Evolutionary conservation across 2,329 filamentous ascomycete genomes (phyloP).

Genomic region (Aspergillus vadensis): DNA sequence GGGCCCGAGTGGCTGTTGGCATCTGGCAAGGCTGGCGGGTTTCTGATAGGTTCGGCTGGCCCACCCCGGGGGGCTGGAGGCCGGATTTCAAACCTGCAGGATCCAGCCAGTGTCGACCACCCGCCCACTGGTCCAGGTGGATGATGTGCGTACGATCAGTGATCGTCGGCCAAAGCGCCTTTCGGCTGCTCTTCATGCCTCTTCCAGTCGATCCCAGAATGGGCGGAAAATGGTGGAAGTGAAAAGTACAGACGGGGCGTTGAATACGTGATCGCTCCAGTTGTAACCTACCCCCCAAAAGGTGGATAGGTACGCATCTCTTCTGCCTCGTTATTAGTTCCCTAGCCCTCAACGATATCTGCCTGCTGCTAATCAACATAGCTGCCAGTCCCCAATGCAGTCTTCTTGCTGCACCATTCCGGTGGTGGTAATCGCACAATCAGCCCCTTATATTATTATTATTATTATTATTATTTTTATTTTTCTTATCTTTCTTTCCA

Average conservation of each 20-base stretch:
- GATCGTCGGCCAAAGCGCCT: constrained; percentile 15
- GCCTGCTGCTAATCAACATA: neutral
- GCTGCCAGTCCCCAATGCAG: neutral
- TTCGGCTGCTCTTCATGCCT: constrained; percentile 11
- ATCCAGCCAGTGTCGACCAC: constrained; percentile 12
- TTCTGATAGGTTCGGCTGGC: constrained; percentile 21
- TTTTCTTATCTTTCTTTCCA: too few species aligned
- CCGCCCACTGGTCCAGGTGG: constrained; percentile 19
- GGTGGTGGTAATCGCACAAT: neutral
- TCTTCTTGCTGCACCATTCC: neutral
- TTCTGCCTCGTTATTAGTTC: neutral
- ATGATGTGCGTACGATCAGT: constrained; percentile 30
- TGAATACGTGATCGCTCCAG: neutral
- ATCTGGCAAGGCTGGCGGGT: constrained; percentile 13
- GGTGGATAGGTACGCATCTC: neutral
- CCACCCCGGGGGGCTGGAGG: constrained; percentile 11
- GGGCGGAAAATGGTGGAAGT: neutral
- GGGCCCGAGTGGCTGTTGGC: constrained; percentile 18
- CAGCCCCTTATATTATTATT: neutral
- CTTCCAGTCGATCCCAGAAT: constrained; percentile 11
- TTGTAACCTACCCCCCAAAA: neutral
- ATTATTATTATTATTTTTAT: too few species aligned
- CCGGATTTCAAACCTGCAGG: constrained; percentile 17
- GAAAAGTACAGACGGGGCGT: neutral
- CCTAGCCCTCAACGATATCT: neutral